Percentiles rank a stretch among this genome's conserved stretches.
Conservation (phyloP, 148 eudicot genomes). For the Rhododendron kiyosumense region DNA sequence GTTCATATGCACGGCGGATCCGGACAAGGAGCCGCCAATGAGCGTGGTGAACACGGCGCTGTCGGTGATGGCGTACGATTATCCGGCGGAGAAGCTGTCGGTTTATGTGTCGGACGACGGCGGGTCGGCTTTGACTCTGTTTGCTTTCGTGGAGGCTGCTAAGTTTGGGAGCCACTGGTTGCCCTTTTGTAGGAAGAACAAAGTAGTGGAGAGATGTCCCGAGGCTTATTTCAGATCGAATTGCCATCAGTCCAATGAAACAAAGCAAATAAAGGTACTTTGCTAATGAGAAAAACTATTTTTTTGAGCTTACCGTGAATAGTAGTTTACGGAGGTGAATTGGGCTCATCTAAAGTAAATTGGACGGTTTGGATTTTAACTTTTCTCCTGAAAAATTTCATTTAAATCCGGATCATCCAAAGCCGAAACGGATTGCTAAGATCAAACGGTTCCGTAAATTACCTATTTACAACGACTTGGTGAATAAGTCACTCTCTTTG, state of each 20-base stretch:
- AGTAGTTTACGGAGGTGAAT: too few species aligned
- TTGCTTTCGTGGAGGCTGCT: conserved; percentile 13
- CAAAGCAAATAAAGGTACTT: not conserved
- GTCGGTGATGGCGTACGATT: conserved; percentile 7
- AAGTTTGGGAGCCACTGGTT: conserved; percentile 11
- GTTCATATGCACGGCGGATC: conserved; percentile 85
- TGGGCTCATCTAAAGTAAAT: fast-evolving
- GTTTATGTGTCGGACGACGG: conserved; percentile 5
- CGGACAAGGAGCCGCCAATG: conserved; percentile 69
- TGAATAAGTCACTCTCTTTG: too few species aligned
- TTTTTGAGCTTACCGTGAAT: too few species aligned
- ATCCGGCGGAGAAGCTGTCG: conserved; percentile 37
- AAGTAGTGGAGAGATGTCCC: conserved; percentile 1
- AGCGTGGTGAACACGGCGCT: conserved; percentile 49
- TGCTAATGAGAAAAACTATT: not conserved
- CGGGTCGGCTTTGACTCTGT: conserved; percentile 3
- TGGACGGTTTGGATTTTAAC: too few species aligned
- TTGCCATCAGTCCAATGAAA: not conserved
- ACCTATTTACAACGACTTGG: too few species aligned
- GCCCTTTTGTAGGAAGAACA: not conserved
- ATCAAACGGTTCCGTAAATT: too few species aligned
- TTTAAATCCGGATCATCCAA: too few species aligned
- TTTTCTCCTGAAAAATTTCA: too few species aligned
- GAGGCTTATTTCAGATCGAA: not conserved
- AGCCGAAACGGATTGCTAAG: too few species aligned